phyloP scores from a whole-genome alignment of 768 basidiomycete genomes.

The Xanthoconium stramineum region DNA sequence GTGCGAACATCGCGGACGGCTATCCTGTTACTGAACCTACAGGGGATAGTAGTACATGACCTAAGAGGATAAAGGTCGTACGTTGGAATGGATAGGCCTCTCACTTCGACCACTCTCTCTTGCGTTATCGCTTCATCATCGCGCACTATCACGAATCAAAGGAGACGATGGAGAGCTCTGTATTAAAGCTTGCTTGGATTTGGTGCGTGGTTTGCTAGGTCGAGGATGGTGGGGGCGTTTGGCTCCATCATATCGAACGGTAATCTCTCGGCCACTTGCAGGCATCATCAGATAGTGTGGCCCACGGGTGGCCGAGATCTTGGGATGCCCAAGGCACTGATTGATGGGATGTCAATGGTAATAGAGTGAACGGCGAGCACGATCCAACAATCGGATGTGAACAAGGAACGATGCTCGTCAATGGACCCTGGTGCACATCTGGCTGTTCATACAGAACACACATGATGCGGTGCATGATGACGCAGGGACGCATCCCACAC shows the following conservation, averaged over 20 bases:
- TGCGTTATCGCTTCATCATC: background rate
- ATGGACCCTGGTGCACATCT: too few relatives aligned
- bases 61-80: background rate
- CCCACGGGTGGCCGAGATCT: background rate
- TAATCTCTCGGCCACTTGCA: background rate
- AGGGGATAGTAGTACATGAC: background rate
- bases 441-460: too few relatives aligned
- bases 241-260: background rate
- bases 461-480: background rate
- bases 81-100: background rate
- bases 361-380: background rate
- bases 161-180: background rate
- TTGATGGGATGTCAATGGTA: background rate
- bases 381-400: background rate
- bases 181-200: background rate
- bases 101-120: background rate
- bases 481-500: background rate
- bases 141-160: background rate
- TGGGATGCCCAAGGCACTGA: background rate
- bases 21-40: background rate
- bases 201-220: background rate
- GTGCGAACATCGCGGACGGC: conserved; percentile 7
- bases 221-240: background rate
- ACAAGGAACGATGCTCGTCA: background rate
- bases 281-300: background rate